These are phyloP conservation scores for Echinochloa phyllopogon DNA, from an alignment of 176 grass and related monocot species.

Conservation along the genomic window DNA sequence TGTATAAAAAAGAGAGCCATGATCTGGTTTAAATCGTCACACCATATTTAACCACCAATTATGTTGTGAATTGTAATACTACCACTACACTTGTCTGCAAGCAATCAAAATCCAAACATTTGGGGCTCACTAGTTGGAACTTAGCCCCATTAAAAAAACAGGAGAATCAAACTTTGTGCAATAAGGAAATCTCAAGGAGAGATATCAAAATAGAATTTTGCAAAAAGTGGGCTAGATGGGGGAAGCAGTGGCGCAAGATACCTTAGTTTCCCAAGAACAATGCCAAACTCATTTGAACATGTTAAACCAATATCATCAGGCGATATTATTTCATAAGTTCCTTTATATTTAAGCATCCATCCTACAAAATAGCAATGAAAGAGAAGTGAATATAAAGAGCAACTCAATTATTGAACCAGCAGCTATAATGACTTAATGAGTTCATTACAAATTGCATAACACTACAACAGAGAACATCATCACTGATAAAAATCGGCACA, in stretches of 20 bases:
- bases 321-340: slow-evolving; percentile 97
- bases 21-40: too few species aligned
- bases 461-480: too few species aligned
- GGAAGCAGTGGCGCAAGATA: slow-evolving; percentile 29
- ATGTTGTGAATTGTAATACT: too few species aligned
- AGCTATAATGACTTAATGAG: not conserved
- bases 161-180: too few species aligned
- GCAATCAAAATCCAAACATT: slow-evolving; percentile 4
- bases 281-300: slow-evolving; percentile 91
- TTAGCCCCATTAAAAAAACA: too few species aligned
- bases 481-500: too few species aligned
- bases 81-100: too few species aligned
- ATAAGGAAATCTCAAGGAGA: not conserved
- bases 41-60: too few species aligned
- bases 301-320: slow-evolving; percentile 95
- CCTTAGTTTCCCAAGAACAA: slow-evolving; percentile 98
- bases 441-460: too few species aligned
- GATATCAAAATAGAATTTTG: not conserved
- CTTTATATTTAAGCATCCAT: slow-evolving; percentile 99
- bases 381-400: not conserved
- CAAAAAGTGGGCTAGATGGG: not conserved
- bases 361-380: slow-evolving; percentile 57
- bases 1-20: too few species aligned
- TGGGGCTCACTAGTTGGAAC: not conserved
- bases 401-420: not conserved